Conservation (phyloP, 495 filamentous ascomycete species). For the Aspergillus cristatus region DNA sequence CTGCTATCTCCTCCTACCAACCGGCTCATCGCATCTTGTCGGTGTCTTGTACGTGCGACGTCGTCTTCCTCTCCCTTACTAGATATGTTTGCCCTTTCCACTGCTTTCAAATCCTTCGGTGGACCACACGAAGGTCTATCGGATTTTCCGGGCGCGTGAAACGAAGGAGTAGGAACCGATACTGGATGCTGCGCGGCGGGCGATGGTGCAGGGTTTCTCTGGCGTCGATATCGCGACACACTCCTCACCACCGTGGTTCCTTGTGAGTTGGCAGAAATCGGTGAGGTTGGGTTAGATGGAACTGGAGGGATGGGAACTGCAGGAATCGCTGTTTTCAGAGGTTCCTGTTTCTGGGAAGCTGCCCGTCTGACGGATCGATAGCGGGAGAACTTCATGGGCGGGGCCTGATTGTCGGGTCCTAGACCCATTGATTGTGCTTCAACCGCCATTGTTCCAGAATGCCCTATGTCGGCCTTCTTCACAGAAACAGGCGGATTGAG, state of each 20-base stretch:
- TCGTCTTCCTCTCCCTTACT: constrained; percentile 27
- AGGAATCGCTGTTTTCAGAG: neutral
- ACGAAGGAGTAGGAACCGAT: constrained; percentile 15
- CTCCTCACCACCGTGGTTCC: constrained; percentile 38
- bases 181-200: constrained; percentile 13
- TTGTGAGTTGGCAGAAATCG: neutral
- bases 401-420: constrained; percentile 3
- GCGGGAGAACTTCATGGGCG: constrained; percentile 25
- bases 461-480: no score
- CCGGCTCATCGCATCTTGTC: constrained; percentile 27
- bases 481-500: no score
- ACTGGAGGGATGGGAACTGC: neutral
- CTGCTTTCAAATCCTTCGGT: neutral
- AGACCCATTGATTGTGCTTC: constrained; percentile 9
- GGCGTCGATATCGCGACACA: constrained; percentile 51
- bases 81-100: no score
- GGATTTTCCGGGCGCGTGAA: no score
- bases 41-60: constrained; percentile 31
- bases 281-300: no score
- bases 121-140: neutral
- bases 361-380: constrained; percentile 27
- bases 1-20: constrained; percentile 19
- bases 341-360: constrained; percentile 11
- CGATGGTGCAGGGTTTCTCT: constrained; percentile 13
- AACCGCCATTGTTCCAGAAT: constrained; percentile 9